phyloP scores from a whole-genome alignment of 2,329 filamentous ascomycete genomes.

The Colletotrichum eremochloae region DNA sequence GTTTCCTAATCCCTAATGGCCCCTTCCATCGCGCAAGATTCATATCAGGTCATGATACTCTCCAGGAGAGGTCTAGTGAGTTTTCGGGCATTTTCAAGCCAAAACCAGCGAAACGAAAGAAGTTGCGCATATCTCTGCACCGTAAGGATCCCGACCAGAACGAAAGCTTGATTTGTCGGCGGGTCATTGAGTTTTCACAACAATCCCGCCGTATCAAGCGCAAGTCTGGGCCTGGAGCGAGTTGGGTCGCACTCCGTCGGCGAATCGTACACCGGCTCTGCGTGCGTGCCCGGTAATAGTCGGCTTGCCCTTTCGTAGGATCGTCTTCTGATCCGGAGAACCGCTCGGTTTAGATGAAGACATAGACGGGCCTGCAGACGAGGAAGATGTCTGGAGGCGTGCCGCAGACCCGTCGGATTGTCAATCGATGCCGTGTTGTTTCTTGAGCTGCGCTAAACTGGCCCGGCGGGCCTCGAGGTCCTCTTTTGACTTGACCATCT shows the following conservation, averaged over 20 bases:
- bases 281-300: conserved; percentile 55
- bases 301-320: conserved; percentile 59
- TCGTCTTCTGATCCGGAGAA: conserved; percentile 58
- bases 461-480: conserved; percentile 94
- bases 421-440: conserved; percentile 99
- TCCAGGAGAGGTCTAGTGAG: conserved; percentile 42
- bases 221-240: conserved; percentile 50
- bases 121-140: conserved; percentile 32
- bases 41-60: conserved; percentile 43
- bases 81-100: conserved; percentile 42
- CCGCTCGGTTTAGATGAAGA: conserved; percentile 55
- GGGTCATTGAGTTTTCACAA: conserved; percentile 37
- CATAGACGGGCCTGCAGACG: conserved; percentile 73
- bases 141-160: conserved; percentile 37
- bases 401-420: conserved; percentile 78
- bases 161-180: conserved; percentile 32
- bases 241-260: conserved; percentile 54
- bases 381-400: conserved; percentile 58
- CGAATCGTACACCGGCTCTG: conserved; percentile 58
- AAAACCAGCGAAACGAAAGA: conserved; percentile 39
- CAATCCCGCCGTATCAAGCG: conserved; percentile 50
- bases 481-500: conserved; percentile 86
- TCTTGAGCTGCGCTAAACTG: conserved; percentile 98
- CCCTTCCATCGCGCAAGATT: conserved; percentile 41
- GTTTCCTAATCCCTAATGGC: conserved; percentile 36